Evolutionary conservation across 106 monocot species (phyloP), one percentile per base, ranked within the genome.

Genomic region (Allium sativum): DNA sequence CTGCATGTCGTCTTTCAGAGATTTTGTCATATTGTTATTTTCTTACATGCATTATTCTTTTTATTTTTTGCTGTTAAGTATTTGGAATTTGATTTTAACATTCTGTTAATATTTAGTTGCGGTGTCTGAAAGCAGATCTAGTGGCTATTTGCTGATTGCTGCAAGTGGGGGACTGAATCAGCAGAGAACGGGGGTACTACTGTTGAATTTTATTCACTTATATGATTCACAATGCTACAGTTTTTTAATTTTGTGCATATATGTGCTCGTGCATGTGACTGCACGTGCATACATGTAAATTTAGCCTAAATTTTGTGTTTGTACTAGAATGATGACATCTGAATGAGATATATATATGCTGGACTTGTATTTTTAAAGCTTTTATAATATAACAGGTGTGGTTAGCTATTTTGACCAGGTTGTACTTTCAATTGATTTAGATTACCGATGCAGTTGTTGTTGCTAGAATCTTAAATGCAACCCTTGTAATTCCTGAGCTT

Each of bases 381-480:
- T 31, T 31, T 31, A 2, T 31, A 2, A 31, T 31, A 22, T 31
- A 31, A 31, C 31, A 31, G 31, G 0, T 31, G 5, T 31, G 31
- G 31, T 31, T 31, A 31, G 4, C 1, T 31, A 31, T 31, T 31
- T 31, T 31, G 31, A 31, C 31, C 31, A 2, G 31, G 31, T 5
- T 31, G 51, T 58, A 9, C 70, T 40, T 14, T 48, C 62, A 76
- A 31, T 58, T 14, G 20, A 40, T 62, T 56, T 78, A 96, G 96
- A 88, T 96, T 64, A 82, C 75, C 20, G 90, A 96, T 82, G 96
- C 96, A 20, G 91, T 91, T 61, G 87, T 88, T 62, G 87, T 96
- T 71, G 96, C 96, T 16, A 70, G 91, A 45, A 80, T 96, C 65
- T 72, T 96, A 56, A 96, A 96, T 76, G 96, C 90, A 10, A 91